These are phyloP conservation scores for Camellia sinensis DNA, from an alignment of 148 eudicot genomes.

Conservation along the genomic window DNA sequence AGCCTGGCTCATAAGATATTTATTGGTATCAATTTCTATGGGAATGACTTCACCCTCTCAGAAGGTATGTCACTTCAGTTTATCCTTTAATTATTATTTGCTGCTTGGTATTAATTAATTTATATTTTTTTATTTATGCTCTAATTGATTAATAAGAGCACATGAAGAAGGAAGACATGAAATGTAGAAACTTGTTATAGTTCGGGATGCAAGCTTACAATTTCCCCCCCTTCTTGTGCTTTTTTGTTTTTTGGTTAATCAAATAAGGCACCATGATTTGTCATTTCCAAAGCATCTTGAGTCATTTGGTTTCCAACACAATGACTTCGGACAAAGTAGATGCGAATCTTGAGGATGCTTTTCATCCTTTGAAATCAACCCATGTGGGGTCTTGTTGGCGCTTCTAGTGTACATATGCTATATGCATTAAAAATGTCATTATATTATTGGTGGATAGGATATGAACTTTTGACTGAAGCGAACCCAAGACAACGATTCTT, in stretches of 20 bases:
- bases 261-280: background rate
- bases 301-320: background rate
- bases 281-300: background rate
- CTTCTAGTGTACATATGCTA: background rate
- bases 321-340: background rate
- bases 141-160: background rate
- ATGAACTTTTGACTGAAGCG: background rate
- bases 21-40: constrained; percentile 90
- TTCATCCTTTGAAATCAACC: background rate
- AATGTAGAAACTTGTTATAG: background rate
- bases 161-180: background rate
- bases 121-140: background rate
- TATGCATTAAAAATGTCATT: background rate
- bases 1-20: constrained; percentile 62
- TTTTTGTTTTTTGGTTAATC: background rate
- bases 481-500: constrained; percentile 1
- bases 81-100: background rate
- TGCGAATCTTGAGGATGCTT: background rate
- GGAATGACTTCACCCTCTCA: constrained; percentile 66
- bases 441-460: background rate
- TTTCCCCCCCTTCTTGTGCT: background rate
- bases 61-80: constrained; percentile 44
- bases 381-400: background rate
- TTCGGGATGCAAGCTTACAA: background rate
- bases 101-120: background rate